Percentiles rank a stretch among this genome's conserved stretches.
These are phyloP conservation scores for Candida schatavii DNA, from an alignment of 805 yeast genomes.

Conservation along the genomic window DNA sequence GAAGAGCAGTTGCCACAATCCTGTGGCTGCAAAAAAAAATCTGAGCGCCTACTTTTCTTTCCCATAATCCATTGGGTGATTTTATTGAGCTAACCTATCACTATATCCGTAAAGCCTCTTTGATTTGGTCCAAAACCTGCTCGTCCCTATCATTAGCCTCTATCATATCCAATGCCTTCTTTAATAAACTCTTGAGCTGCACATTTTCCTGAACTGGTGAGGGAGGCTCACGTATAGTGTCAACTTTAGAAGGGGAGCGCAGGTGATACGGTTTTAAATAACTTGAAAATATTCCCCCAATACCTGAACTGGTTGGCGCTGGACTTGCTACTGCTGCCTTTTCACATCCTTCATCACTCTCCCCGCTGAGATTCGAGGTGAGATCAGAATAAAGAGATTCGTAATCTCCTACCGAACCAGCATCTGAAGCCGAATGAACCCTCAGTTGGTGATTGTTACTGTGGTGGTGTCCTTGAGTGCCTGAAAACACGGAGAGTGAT, in stretches of 20 bases:
- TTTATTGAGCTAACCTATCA: not conserved
- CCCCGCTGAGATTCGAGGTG: constrained; percentile 11
- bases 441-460: constrained; percentile 9
- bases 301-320: not conserved
- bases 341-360: not conserved
- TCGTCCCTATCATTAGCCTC: constrained; percentile 14
- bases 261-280: not conserved
- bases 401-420: constrained; percentile 8
- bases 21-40: not conserved
- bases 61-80: too few species aligned
- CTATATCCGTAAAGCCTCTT: constrained; percentile 12
- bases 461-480: constrained; percentile 6
- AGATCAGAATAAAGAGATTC: constrained; percentile 31
- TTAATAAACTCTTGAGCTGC: constrained; percentile 22
- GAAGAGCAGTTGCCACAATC: too few species aligned
- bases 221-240: not conserved
- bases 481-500: constrained; percentile 12
- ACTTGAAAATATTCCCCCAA: constrained; percentile 1
- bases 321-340: not conserved
- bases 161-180: constrained; percentile 22
- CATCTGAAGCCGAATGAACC: constrained; percentile 6
- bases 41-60: too few species aligned
- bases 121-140: constrained; percentile 15
- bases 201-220: constrained; percentile 20
- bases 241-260: constrained; percentile 1